Conservation (phyloP, 2,329 filamentous ascomycete species). For the Talaromyces sp. region DNA sequence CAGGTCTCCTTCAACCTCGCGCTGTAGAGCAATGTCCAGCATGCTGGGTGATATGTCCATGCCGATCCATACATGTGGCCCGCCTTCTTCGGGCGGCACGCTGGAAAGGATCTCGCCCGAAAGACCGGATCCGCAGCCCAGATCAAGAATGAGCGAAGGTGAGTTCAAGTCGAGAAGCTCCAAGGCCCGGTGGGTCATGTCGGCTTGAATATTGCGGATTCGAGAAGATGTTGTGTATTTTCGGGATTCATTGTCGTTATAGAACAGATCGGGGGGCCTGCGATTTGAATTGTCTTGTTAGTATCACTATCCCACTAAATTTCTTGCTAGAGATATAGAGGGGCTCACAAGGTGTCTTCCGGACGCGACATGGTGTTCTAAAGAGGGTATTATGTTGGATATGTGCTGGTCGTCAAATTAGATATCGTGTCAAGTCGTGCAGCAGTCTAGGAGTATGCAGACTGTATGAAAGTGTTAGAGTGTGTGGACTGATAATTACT, state of each 20-base stretch:
- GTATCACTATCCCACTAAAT: conserved; percentile 14
- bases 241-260: conserved; percentile 89
- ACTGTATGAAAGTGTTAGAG: neutral
- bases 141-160: conserved; percentile 85
- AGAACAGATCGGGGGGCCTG: conserved; percentile 93
- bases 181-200: conserved; percentile 90
- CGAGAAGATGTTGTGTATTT: conserved; percentile 97
- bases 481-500: neutral
- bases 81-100: conserved; percentile 63
- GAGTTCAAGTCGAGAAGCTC: conserved; percentile 76
- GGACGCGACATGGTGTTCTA: conserved; percentile 78
- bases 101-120: conserved; percentile 88
- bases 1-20: conserved; percentile 90
- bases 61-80: conserved; percentile 92
- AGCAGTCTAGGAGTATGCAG: neutral
- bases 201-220: conserved; percentile 90
- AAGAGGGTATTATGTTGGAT: neutral
- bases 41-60: conserved; percentile 96
- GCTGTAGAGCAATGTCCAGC: conserved; percentile 88
- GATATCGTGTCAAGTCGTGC: neutral
- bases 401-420: neutral
- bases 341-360: conserved; percentile 79
- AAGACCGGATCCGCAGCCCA: conserved; percentile 93
- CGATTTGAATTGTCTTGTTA: neutral
- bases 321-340: conserved; percentile 12